Percentiles rank a stretch among this genome's conserved stretches.
These are phyloP conservation scores for Penicillium odoratum DNA, from an alignment of 495 filamentous ascomycete genomes.

Conservation along the genomic window DNA sequence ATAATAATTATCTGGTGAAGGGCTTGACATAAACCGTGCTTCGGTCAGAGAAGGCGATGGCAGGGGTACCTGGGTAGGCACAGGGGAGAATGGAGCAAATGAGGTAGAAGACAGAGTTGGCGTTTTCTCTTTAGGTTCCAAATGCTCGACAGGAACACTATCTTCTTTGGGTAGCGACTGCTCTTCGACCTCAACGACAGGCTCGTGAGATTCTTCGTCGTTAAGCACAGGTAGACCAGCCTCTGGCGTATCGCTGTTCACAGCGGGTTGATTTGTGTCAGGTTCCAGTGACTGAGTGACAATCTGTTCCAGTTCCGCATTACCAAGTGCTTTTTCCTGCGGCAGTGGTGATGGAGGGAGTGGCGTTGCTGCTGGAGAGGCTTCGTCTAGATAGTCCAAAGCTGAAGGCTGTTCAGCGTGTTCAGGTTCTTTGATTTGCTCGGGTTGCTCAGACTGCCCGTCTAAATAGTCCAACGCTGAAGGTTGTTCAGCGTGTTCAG, in stretches of 20 bases:
- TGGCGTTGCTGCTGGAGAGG: slow-evolving; percentile 1
- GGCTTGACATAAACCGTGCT: slow-evolving; percentile 28
- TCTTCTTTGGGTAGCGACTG: slow-evolving; percentile 16
- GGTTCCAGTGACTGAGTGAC: slow-evolving; percentile 19
- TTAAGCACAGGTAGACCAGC: slow-evolving; percentile 13
- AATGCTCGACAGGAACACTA: slow-evolving; percentile 9
- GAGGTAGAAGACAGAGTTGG: slow-evolving; percentile 11
- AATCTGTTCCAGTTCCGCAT: slow-evolving; percentile 18
- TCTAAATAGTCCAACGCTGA: not conserved
- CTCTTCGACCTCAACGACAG: slow-evolving; percentile 2
- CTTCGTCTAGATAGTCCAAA: not conserved
- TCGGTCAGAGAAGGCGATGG: slow-evolving; percentile 36
- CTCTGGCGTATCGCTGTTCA: slow-evolving; percentile 23
- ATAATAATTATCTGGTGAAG: slow-evolving; percentile 20
- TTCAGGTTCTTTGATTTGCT: not conserved
- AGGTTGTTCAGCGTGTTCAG: not conserved
- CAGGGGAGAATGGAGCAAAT: slow-evolving; percentile 26
- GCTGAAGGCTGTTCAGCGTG: not conserved
- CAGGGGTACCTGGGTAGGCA: slow-evolving; percentile 28
- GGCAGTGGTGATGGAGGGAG: not conserved
- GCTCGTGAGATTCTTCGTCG: slow-evolving; percentile 5
- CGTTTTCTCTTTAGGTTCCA: slow-evolving; percentile 9
- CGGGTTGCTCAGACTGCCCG: not conserved
- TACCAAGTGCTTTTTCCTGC: slow-evolving; percentile 13
- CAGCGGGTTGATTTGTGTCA: slow-evolving; percentile 17